phyloP scores from a whole-genome alignment of 1,284 basidiomycete genomes.

The Agroathelia rolfsii region DNA sequence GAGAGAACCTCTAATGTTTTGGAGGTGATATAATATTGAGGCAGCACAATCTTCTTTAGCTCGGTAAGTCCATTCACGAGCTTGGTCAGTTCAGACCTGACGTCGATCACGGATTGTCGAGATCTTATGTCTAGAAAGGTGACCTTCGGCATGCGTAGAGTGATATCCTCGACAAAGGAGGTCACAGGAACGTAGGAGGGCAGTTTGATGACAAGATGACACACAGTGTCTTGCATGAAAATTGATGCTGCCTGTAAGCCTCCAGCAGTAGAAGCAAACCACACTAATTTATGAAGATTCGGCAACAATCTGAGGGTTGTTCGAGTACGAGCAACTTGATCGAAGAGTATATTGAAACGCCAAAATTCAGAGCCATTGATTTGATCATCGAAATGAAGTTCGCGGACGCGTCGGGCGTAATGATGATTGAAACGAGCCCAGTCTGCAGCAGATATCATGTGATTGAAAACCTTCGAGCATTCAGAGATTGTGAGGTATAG shows the following conservation, averaged over 20 bases:
- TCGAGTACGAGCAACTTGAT: conserved; percentile 45
- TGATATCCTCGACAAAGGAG: conserved; percentile 41
- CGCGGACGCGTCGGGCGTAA: no score
- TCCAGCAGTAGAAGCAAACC: conserved; percentile 18
- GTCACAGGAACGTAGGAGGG: conserved; percentile 10
- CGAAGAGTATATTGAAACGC: conserved; percentile 29
- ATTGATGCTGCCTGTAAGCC: conserved; percentile 26
- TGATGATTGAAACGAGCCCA: no score
- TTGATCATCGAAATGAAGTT: conserved; percentile 28
- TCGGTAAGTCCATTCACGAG: conserved; percentile 32
- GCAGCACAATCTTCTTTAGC: conserved; percentile 39
- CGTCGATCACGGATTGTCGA: conserved; percentile 22
- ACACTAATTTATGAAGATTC: conserved; percentile 38
- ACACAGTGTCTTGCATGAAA: conserved; percentile 34
- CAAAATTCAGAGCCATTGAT: no score
- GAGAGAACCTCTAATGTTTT: conserved; percentile 36
- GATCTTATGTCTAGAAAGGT: conserved; percentile 33
- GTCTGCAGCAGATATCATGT: no score
- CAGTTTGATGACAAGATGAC: conserved; percentile 22
- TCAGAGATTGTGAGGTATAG: no score
- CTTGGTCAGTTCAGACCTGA: conserved; percentile 26
- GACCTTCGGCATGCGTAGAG: conserved; percentile 41
- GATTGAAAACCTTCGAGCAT: no score
- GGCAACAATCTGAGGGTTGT: conserved; percentile 43
- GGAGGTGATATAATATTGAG: conserved; percentile 40